These are phyloP conservation scores for Aspergillus floridensis DNA, from an alignment of 2,329 filamentous ascomycete genomes.

Conservation along the genomic window DNA sequence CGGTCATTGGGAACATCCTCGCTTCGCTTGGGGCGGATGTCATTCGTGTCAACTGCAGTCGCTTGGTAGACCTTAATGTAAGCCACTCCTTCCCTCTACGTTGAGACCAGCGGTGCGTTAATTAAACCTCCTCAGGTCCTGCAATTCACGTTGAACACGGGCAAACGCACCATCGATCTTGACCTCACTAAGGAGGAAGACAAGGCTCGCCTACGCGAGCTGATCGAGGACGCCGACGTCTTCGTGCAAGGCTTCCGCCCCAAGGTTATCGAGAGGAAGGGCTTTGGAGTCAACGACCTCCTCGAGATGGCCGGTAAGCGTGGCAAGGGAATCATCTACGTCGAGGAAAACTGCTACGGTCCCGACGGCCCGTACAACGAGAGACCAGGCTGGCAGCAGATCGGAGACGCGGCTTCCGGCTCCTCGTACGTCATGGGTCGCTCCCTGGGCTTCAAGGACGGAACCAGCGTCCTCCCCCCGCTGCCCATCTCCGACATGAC, in stretches of 20 bases:
- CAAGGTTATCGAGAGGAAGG: conserved; percentile 37
- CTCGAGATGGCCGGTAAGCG: conserved; percentile 41
- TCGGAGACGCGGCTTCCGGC: conserved; percentile 46
- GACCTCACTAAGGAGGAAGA: conserved; percentile 48
- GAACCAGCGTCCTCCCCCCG: conserved; percentile 19
- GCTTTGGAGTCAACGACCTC: conserved; percentile 39
- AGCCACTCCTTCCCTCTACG: neutral
- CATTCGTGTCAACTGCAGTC: neutral
- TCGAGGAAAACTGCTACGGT: conserved; percentile 53
- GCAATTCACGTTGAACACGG: conserved; percentile 23
- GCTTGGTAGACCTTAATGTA: conserved; percentile 1
- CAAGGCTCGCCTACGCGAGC: conserved; percentile 38
- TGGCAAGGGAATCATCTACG: conserved; percentile 48
- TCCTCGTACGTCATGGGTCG: conserved; percentile 39
- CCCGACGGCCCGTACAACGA: conserved; percentile 47
- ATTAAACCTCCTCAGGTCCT: conserved; percentile 11
- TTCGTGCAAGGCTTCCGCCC: conserved; percentile 55
- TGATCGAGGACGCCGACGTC: conserved; percentile 52
- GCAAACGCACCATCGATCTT: conserved; percentile 33
- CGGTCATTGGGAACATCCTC: neutral
- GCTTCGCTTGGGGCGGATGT: neutral
- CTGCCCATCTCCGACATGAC: conserved; percentile 26
- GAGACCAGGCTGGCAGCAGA: conserved; percentile 53
- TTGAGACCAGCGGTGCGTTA: neutral
- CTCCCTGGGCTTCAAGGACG: conserved; percentile 26